Conservation (phyloP, 2,329 filamentous ascomycete species). For the Blumeria hordei region DNA sequence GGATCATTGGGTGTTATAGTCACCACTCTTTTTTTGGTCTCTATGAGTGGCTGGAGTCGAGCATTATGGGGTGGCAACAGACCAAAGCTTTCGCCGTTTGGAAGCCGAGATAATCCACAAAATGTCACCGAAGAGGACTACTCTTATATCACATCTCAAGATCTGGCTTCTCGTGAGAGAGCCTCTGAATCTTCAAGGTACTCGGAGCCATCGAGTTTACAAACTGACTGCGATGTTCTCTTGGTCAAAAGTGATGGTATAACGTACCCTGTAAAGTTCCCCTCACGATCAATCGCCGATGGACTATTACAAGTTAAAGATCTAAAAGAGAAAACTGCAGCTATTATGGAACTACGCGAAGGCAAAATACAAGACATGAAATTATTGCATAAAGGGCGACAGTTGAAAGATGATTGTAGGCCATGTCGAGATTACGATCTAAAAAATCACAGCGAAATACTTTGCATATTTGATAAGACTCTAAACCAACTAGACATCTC, state of each 20-base stretch:
- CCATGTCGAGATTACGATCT: slow-evolving; percentile 34
- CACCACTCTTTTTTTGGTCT: neutral
- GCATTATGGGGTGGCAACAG: slow-evolving; percentile 11
- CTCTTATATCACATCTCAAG: slow-evolving; percentile 61
- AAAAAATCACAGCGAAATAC: slow-evolving; percentile 35
- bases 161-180: slow-evolving; percentile 25
- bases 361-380: slow-evolving; percentile 28
- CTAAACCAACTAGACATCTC: slow-evolving; percentile 21
- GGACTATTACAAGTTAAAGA: slow-evolving; percentile 44
- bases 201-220: slow-evolving; percentile 17
- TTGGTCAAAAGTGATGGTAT: slow-evolving; percentile 42
- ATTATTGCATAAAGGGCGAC: slow-evolving; percentile 49
- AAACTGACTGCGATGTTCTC: slow-evolving; percentile 42
- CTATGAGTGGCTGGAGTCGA: slow-evolving; percentile 15
- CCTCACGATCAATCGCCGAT: slow-evolving; percentile 50
- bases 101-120: slow-evolving; percentile 20
- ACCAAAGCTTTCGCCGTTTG: slow-evolving; percentile 12
- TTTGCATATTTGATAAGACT: slow-evolving; percentile 31
- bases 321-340: slow-evolving; percentile 39
- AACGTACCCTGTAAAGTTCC: slow-evolving; percentile 46
- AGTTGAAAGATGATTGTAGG: slow-evolving; percentile 37
- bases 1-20: no score
- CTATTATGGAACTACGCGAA: slow-evolving; percentile 38
- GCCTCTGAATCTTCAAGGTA: slow-evolving; percentile 19
- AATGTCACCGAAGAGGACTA: slow-evolving; percentile 55